phyloP scores from a whole-genome alignment of 2,329 filamentous ascomycete genomes.

The Fusarium tanahbumbuense region DNA sequence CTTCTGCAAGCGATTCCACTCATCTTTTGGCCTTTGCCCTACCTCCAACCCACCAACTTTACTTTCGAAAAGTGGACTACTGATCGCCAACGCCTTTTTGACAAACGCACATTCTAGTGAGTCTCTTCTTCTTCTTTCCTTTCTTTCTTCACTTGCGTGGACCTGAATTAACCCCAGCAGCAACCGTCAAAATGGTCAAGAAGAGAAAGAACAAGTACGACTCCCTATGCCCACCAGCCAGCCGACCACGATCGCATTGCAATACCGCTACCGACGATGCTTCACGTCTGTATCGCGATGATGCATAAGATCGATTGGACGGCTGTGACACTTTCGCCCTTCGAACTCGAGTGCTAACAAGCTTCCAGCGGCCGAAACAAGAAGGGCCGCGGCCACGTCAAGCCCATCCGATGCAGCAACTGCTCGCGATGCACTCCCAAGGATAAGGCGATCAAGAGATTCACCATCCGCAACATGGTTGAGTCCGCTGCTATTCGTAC shows the following conservation, averaged over 20 bases:
- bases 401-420: constrained; percentile 89
- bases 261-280: constrained; percentile 33
- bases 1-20: background rate
- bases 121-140: constrained; percentile 40
- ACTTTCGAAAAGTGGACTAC: constrained; percentile 36
- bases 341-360: constrained; percentile 32
- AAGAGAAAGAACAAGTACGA: constrained; percentile 77
- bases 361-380: constrained; percentile 91
- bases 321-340: background rate
- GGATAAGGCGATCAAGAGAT: constrained; percentile 99
- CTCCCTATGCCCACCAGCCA: constrained; percentile 9
- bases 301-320: constrained; percentile 26
- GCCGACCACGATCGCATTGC: constrained; percentile 34
- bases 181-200: constrained; percentile 76
- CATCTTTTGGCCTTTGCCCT: constrained; percentile 35
- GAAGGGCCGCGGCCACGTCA: constrained; percentile 99
- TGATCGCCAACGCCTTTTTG: constrained; percentile 45
- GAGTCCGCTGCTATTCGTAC: constrained; percentile 99
- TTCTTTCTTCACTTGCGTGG: constrained; percentile 45
- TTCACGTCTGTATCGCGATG: constrained; percentile 13
- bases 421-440: constrained; percentile 91
- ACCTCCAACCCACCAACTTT: constrained; percentile 23
- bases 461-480: constrained; percentile 99
- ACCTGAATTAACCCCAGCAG: constrained; percentile 53
- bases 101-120: constrained; percentile 49